Evolutionary conservation across 2,329 filamentous ascomycete species (phyloP).

Genomic region (Metarhizium anisopliae): DNA sequence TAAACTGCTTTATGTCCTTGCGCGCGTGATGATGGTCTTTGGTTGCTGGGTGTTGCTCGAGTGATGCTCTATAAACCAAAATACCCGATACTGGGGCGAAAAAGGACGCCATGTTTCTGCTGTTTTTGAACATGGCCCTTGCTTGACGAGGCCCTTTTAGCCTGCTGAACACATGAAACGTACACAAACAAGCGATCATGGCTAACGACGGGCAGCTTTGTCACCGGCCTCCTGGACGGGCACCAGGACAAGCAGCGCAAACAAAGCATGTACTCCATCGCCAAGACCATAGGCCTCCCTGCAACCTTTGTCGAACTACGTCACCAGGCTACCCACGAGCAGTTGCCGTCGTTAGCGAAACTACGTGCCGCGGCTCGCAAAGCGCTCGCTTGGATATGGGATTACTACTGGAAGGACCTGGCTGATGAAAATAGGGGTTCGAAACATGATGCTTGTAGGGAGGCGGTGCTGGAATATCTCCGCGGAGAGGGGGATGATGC

Average conservation of each 20-base stretch:
- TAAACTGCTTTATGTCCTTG: too few species aligned
- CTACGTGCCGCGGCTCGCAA: constrained; percentile 60
- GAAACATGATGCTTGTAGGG: constrained; percentile 19
- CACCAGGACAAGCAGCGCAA: constrained; percentile 59
- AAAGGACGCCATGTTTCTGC: too few species aligned
- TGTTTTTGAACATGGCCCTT: neutral
- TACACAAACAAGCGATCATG: neutral
- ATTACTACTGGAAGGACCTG: constrained; percentile 69
- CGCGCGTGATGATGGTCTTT: neutral
- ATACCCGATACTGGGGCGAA: too few species aligned
- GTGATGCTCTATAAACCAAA: too few species aligned
- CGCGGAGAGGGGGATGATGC: constrained; percentile 23
- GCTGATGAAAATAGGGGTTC: constrained; percentile 13
- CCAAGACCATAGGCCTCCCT: constrained; percentile 59
- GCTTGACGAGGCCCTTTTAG: neutral
- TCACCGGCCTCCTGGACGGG: constrained; percentile 70
- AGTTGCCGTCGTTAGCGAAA: constrained; percentile 66
- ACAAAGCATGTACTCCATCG: constrained; percentile 65
- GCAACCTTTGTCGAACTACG: constrained; percentile 80
- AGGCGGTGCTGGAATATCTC: constrained; percentile 30
- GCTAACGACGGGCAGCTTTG: constrained; percentile 46
- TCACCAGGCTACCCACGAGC: constrained; percentile 85
- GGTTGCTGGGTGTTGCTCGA: neutral
- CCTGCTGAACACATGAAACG: neutral
- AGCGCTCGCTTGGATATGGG: constrained; percentile 79